Conservation (phyloP, 2,329 filamentous ascomycete species). For the Phialophora tarda region DNA sequence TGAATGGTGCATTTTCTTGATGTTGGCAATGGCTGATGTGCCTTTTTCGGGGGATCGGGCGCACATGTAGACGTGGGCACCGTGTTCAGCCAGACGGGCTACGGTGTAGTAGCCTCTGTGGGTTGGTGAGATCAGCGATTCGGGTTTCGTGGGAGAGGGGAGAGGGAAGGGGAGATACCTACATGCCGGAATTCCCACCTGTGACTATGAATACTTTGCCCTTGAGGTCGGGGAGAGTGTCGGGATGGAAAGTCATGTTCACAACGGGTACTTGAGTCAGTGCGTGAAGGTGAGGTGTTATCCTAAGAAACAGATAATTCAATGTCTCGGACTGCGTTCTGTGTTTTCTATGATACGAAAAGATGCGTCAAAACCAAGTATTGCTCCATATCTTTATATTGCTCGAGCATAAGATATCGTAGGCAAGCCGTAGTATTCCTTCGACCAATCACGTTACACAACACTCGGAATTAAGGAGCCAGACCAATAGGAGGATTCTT, state of each 20-base stretch:
- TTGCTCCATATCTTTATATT: constrained; percentile 10
- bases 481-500: no score
- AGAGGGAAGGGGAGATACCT: constrained; percentile 17
- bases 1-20: constrained; percentile 40
- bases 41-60: constrained; percentile 47
- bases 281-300: constrained; percentile 6
- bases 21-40: constrained; percentile 46
- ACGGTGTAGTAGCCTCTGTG: constrained; percentile 52
- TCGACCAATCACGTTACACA: no score
- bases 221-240: constrained; percentile 46
- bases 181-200: constrained; percentile 43
- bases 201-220: constrained; percentile 54
- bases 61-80: constrained; percentile 53
- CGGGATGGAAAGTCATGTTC: constrained; percentile 23
- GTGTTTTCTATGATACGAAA: not conserved
- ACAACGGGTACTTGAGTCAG: constrained; percentile 2
- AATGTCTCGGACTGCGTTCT: not conserved
- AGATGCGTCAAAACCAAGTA: constrained; percentile 5
- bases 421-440: no score
- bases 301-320: not conserved
- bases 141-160: constrained; percentile 1
- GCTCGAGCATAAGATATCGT: not conserved
- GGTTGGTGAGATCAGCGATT: constrained; percentile 10
- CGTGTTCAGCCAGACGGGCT: constrained; percentile 51
- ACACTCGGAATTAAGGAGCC: no score